Conservation (phyloP, 1,284 basidiomycete genomes). For the Malassezia psittaci region DNA sequence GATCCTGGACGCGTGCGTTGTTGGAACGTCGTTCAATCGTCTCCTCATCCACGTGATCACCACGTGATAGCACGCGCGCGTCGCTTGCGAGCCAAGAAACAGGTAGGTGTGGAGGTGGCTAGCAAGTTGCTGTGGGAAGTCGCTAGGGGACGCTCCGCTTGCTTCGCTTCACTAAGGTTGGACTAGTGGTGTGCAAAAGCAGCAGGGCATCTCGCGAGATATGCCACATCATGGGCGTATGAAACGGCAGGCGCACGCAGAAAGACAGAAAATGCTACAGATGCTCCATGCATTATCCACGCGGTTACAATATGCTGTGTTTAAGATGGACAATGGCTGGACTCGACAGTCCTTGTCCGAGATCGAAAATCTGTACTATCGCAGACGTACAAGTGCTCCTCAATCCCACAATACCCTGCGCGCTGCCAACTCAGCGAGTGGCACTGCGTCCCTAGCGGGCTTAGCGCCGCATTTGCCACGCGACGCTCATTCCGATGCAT, state of each 20-base stretch:
- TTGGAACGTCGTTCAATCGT: not conserved
- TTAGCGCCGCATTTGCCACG: not conserved
- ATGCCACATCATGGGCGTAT: not conserved
- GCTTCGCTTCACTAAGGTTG: too few relatives aligned
- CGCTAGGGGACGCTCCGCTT: not conserved
- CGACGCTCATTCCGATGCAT: not conserved
- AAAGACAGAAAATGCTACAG: constrained; percentile 2
- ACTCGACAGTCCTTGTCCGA: constrained; percentile 41
- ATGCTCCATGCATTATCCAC: constrained; percentile 23
- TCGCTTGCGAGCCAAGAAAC: not conserved
- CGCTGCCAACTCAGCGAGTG: not conserved
- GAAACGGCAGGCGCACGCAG: constrained; percentile 9
- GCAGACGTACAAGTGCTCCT: constrained; percentile 8
- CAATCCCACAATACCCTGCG: not conserved
- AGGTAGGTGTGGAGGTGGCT: too few relatives aligned
- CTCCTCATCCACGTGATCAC: constrained; percentile 1
- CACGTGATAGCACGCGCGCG: constrained; percentile 4
- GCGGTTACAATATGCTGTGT: constrained; percentile 37
- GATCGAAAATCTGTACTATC: constrained; percentile 44
- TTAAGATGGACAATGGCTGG: constrained; percentile 46
- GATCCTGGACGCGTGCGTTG: not conserved
- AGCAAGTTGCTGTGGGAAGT: not conserved
- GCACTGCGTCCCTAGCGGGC: not conserved
- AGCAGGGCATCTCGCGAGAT: not conserved
- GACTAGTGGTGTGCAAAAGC: not conserved